Evolutionary conservation across 2,329 filamentous ascomycete genomes (phyloP), one percentile per base, ranked within the genome.

Genomic region (Gliomastix tumulicola): DNA sequence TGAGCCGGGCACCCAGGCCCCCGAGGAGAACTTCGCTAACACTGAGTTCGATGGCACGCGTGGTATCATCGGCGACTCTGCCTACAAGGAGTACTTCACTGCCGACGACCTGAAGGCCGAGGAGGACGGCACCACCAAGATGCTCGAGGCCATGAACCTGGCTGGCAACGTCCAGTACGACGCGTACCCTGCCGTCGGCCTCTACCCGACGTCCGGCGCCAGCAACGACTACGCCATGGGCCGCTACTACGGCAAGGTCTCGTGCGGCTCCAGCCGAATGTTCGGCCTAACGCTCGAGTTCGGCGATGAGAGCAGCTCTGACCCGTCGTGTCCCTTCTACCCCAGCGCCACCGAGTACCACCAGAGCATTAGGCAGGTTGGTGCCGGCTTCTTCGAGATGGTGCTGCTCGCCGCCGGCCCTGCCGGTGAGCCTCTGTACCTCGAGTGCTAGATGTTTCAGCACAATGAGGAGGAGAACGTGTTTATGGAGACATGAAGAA

Each of bases 21-120:
- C 63, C 0, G 46, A 48, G 35, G 66, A 68, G 62, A 73, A 65
- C 54, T 71, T 74, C 54, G 47, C 61, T 23, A 75, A 74, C 59
- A 41, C 57, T 7, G 51, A 63, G 2, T 76, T 68, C 43, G 63
- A 74, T 41, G 60, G 61, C 38, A 59, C 62, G 32, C 63, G 69
- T 15, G 69, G 69, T 16, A 48, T 65, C 11, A 51, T 66, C 5
- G 53, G 57, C 31, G 46, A 45, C 16, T 35, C 30, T 11, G 51
- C 48, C 6, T 68, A 69, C 47, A 53, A 53, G 23, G 63, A 68
- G 47, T 69, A 66, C 46, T 51, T 60, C 5, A 50, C 58, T 2
- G 30, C 40, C 17, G 40, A 43, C 7, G 63, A 66, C 40, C 37
- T 49, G 21, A 43, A 45, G 18, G 42, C 47, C 23, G 55, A 60